These are phyloP conservation scores for Friedmanniomyces endolithicus DNA, from an alignment of 495 filamentous ascomycete species.

Conservation along the genomic window DNA sequence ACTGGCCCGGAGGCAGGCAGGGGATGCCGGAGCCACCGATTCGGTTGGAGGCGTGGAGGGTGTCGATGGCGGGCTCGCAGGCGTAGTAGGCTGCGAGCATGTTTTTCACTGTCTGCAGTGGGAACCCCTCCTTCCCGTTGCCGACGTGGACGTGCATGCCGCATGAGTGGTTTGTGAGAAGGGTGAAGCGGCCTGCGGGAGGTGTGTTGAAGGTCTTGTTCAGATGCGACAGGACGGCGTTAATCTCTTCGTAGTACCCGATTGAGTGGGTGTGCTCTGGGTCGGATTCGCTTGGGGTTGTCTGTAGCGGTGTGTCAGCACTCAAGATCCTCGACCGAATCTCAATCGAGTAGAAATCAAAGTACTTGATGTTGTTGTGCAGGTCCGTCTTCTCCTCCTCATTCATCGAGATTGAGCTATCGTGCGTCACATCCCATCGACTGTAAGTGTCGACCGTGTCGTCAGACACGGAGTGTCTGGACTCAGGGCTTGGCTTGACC, in stretches of 20 bases:
- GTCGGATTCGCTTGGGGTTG: not conserved
- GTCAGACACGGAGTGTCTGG: not conserved
- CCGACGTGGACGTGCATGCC: conserved; percentile 1
- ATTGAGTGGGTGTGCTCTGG: not conserved
- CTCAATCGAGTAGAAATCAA: not conserved
- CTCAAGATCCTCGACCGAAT: not conserved
- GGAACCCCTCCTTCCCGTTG: not conserved
- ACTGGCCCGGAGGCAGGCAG: not conserved
- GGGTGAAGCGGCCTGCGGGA: too few relatives aligned
- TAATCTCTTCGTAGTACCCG: not conserved
- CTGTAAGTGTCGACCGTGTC: not conserved
- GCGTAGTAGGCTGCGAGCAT: not conserved
- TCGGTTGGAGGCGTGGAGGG: not conserved
- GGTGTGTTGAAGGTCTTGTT: not conserved
- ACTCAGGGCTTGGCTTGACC: not conserved
- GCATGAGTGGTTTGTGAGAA: not conserved
- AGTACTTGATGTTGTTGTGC: not conserved
- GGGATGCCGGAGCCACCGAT: not conserved
- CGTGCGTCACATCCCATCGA: not conserved
- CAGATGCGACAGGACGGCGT: not conserved
- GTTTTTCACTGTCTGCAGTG: not conserved
- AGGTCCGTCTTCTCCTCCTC: not conserved
- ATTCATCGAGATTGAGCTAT: not conserved
- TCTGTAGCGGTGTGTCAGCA: not conserved
- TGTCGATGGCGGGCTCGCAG: not conserved